Evolutionary conservation across 1,284 basidiomycete genomes (phyloP), one percentile per base, ranked within the genome.

Genomic region (Cryptococcus amylolentus): DNA sequence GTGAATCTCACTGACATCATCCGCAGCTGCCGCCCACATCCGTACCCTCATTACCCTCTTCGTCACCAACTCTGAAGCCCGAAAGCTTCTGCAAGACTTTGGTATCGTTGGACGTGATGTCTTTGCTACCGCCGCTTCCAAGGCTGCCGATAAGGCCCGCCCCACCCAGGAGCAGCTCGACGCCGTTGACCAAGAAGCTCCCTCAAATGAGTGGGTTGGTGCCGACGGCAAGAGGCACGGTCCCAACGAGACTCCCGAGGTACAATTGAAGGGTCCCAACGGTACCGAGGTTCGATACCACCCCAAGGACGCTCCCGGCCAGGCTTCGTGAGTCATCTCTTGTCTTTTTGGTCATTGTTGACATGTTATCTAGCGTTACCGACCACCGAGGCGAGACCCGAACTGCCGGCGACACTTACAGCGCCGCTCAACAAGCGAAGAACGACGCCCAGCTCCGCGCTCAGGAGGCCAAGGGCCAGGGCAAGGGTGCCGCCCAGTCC

Each of bases 41-140:
- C 87, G 90, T 61, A 91, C 90, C 0, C 82, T 96, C 49, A 78
- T 88, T 52, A 83, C 83, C 23, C 86, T 96, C 64, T 82, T 96
- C 68, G 80, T 91, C 63, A 94, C 91, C 72, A 96, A 95, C 79
- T 87, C 86, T 1, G 93, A 96, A 78, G 87, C 89, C 40, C 88
- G 91, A 70, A 96, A 96, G 77, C 86, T 94, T 51, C 57, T 92
- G 54, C 83, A 84, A 38, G 91, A 95, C 77, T 84, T 91, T 65
- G 85, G 85, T 28, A 73, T 90, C 61, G 86, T 94, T 57, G 91
- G 89, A 0, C 88, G 91, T 54, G 91, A 95, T 77, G 80, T 96
- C 56, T 86, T 95, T 60, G 86, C 90, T 18, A 86, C 84, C 50
- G 85, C 84, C 28, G 88, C 89, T 0, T 75, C 80, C 65, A 89